These are phyloP conservation scores for Nemania sp. DNA, from an alignment of 2,329 filamentous ascomycete species.

Conservation along the genomic window DNA sequence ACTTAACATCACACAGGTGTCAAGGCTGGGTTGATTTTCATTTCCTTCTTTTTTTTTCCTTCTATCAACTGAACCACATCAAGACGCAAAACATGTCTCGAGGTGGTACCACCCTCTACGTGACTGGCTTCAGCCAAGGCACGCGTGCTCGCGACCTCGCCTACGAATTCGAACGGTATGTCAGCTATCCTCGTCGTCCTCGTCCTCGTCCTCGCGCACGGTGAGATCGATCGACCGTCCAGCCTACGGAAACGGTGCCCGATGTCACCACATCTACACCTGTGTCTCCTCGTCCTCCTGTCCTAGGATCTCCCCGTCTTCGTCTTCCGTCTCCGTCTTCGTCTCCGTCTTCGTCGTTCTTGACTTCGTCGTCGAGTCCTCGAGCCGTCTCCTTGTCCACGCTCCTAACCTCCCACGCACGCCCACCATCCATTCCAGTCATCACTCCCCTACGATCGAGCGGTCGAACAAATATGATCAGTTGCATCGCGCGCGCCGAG, in stretches of 20 bases:
- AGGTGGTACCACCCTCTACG: slow-evolving; percentile 93
- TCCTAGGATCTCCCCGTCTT: slow-evolving; percentile 50
- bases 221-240: slow-evolving; percentile 61
- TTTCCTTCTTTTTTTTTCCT: slow-evolving; percentile 3
- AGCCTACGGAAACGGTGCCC: slow-evolving; percentile 52
- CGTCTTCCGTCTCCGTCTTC: slow-evolving; percentile 38
- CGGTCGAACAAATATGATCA: slow-evolving; percentile 55
- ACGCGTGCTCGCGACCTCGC: slow-evolving; percentile 98
- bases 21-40: slow-evolving; percentile 14
- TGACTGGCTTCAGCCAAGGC: slow-evolving; percentile 98
- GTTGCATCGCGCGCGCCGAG: slow-evolving; percentile 52
- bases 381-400: slow-evolving; percentile 54
- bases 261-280: slow-evolving; percentile 50
- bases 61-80: slow-evolving; percentile 23
- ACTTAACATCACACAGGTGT: slow-evolving; percentile 11
- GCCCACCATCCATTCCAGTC: slow-evolving; percentile 51
- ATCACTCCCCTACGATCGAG: slow-evolving; percentile 60
- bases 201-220: slow-evolving; percentile 56
- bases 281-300: slow-evolving; percentile 52
- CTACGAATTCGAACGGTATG: slow-evolving; percentile 99
- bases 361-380: slow-evolving; percentile 54
- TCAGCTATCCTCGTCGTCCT: slow-evolving; percentile 63
- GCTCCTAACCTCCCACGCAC: slow-evolving; percentile 49
- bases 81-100: slow-evolving; percentile 80
- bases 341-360: slow-evolving; percentile 50